Percentiles rank a stretch among this genome's conserved stretches.
Conservation (phyloP, 1,284 basidiomycete species). For the Fereydounia khargensis region DNA sequence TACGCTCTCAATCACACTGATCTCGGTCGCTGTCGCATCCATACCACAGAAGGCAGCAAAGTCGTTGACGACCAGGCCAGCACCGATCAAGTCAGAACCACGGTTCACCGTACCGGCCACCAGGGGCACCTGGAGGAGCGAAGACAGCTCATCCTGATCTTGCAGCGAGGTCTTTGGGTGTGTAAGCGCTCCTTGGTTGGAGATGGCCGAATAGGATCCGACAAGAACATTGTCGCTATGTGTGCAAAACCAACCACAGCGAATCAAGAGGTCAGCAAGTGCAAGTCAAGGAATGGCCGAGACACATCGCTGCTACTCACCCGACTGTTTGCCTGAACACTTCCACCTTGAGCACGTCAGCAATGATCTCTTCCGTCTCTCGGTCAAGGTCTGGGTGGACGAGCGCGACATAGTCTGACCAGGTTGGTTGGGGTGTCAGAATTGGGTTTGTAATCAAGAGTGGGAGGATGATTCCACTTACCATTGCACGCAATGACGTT, state of each 20-base stretch:
- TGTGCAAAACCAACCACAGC: not conserved
- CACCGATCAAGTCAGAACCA: slow-evolving; percentile 95
- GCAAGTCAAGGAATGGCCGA: not conserved
- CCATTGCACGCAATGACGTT: slow-evolving; percentile 99
- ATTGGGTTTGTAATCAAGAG: not conserved
- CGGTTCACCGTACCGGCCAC: slow-evolving; percentile 98
- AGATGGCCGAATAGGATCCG: slow-evolving; percentile 89
- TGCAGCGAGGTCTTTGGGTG: slow-evolving; percentile 96
- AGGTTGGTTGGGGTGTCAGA: not conserved
- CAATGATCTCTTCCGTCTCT: slow-evolving; percentile 99
- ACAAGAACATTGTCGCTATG: slow-evolving; percentile 95
- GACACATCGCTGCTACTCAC: slow-evolving; percentile 1
- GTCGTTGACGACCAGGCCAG: slow-evolving; percentile 96
- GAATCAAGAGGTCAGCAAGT: not conserved
- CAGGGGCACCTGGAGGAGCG: slow-evolving; percentile 87
- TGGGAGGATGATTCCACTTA: slow-evolving; percentile 28
- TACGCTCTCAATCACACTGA: slow-evolving; percentile 93
- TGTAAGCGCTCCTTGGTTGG: slow-evolving; percentile 94
- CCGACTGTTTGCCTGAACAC: slow-evolving; percentile 97
- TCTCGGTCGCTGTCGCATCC: slow-evolving; percentile 85
- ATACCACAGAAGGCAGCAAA: slow-evolving; percentile 81
- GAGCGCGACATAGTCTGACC: slow-evolving; percentile 48
- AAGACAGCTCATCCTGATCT: slow-evolving; percentile 95
- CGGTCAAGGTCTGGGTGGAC: slow-evolving; percentile 83
- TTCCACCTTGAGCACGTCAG: slow-evolving; percentile 97